These are phyloP conservation scores for Tetragonia tetragonoides DNA, from an alignment of 148 eudicot genomes.

Conservation along the genomic window DNA sequence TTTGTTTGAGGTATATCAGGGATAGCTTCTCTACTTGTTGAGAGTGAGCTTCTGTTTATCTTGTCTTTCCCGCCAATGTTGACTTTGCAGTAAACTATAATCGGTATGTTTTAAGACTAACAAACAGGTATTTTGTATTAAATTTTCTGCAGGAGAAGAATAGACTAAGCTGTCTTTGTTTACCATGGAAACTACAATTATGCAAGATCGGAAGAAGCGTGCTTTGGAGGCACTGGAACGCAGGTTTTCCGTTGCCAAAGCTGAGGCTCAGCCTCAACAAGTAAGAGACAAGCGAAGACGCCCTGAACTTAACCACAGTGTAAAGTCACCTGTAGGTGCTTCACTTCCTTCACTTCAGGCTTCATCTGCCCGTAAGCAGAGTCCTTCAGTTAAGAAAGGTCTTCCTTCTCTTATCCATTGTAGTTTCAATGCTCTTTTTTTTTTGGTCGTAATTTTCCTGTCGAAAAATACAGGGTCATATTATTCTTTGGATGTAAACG, in stretches of 20 bases:
- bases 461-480: background rate
- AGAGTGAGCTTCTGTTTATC: background rate
- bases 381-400: slow-evolving; percentile 43
- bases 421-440: background rate
- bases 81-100: background rate
- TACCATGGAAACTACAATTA: slow-evolving; percentile 31
- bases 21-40: background rate
- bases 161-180: background rate
- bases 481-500: background rate
- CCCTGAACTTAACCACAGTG: slow-evolving; percentile 18
- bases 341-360: slow-evolving; percentile 18
- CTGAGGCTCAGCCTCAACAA: slow-evolving; percentile 44
- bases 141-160: slow-evolving; percentile 3
- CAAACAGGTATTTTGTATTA: background rate
- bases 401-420: background rate
- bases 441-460: background rate
- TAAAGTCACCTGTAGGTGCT: slow-evolving; percentile 14
- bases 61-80: background rate
- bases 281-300: slow-evolving; percentile 40
- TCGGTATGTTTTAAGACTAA: background rate
- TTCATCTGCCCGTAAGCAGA: slow-evolving; percentile 14
- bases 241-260: slow-evolving; percentile 60
- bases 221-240: slow-evolving; percentile 66
- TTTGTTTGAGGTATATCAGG: background rate
- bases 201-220: slow-evolving; percentile 49